These are phyloP conservation scores for Hypomontagnella monticulosa DNA, from an alignment of 495 filamentous ascomycete genomes.

Conservation along the genomic window DNA sequence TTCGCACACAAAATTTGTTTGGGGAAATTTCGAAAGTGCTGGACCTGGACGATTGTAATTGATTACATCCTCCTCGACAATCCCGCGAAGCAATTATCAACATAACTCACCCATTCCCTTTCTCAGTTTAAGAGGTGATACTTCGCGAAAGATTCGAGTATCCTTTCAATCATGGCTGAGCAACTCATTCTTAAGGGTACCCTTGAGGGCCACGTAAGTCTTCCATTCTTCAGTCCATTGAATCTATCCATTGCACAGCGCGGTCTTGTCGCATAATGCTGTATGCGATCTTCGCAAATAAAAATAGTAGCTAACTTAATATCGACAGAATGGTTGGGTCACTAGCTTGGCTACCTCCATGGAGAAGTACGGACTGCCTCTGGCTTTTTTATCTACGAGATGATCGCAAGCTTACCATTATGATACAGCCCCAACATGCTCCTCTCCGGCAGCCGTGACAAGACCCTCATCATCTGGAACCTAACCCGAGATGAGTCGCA, in stretches of 20 bases:
- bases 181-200: slow-evolving; percentile 96
- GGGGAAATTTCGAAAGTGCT: slow-evolving; percentile 31
- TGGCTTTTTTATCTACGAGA: slow-evolving; percentile 5
- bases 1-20: slow-evolving; percentile 40
- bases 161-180: slow-evolving; percentile 75
- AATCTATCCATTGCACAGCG: background rate
- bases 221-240: background rate
- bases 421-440: slow-evolving; percentile 96
- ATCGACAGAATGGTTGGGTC: slow-evolving; percentile 70
- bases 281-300: slow-evolving; percentile 14
- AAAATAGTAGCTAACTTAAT: slow-evolving; percentile 30
- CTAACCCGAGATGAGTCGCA: slow-evolving; percentile 96
- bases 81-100: slow-evolving; percentile 35
- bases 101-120: slow-evolving; percentile 26
- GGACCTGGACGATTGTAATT: slow-evolving; percentile 5
- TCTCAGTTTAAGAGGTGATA: slow-evolving; percentile 34
- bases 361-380: slow-evolving; percentile 80
- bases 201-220: slow-evolving; percentile 88
- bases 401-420: slow-evolving; percentile 43
- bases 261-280: background rate
- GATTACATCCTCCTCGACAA: slow-evolving; percentile 10
- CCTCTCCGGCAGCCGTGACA: slow-evolving; percentile 95
- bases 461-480: slow-evolving; percentile 99
- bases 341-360: slow-evolving; percentile 94
- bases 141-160: slow-evolving; percentile 44